Conservation (phyloP, 805 yeast genomes). For the Wickerhamiella occidentalis region DNA sequence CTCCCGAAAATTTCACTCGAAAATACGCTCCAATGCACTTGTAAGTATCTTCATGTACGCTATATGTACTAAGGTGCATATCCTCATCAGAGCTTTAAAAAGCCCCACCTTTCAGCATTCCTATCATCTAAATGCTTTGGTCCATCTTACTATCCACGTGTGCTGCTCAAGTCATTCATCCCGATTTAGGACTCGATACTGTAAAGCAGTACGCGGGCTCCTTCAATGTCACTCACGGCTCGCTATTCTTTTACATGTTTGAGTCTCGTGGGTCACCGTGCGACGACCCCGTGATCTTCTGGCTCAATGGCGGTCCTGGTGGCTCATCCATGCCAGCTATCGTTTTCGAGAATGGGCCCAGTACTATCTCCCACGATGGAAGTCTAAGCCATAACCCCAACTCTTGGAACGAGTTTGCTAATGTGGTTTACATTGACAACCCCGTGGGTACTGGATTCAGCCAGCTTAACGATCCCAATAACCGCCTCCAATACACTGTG, state of each 20-base stretch:
- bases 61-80: not conserved
- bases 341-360: slow-evolving; percentile 65
- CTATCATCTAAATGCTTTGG: not conserved
- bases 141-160: not conserved
- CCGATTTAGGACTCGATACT: not conserved
- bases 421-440: slow-evolving; percentile 69
- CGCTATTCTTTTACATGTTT: slow-evolving; percentile 61
- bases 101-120: not conserved
- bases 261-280: slow-evolving; percentile 72
- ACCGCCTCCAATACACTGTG: slow-evolving; percentile 32
- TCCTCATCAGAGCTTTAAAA: not conserved
- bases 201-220: slow-evolving; percentile 39
- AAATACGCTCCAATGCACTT: not conserved
- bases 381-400: slow-evolving; percentile 40
- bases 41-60: not conserved
- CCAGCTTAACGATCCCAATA: slow-evolving; percentile 31
- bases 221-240: slow-evolving; percentile 46
- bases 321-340: slow-evolving; percentile 76
- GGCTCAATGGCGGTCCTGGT: slow-evolving; percentile 86
- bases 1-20: too few species aligned
- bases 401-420: slow-evolving; percentile 72
- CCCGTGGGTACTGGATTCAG: slow-evolving; percentile 72
- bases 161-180: not conserved
- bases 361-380: slow-evolving; percentile 38
- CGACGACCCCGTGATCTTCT: slow-evolving; percentile 64